Percentiles rank a stretch among this genome's conserved stretches.
These are phyloP conservation scores for Aspergillus fructus DNA, from an alignment of 2,329 filamentous ascomycete genomes.

Conservation along the genomic window DNA sequence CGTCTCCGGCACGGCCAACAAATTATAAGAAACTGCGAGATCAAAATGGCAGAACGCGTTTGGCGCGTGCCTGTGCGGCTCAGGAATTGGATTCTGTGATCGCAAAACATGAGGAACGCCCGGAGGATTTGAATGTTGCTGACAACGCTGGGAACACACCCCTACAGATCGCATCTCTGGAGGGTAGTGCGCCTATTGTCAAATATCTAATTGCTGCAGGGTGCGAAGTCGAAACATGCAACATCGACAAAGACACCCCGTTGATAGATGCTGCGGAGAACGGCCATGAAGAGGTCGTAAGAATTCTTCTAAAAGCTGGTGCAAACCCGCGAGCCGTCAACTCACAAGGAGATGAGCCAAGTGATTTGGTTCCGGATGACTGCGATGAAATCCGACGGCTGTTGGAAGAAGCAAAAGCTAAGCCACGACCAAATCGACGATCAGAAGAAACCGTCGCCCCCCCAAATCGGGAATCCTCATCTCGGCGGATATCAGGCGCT, in stretches of 20 bases:
- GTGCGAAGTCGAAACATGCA: constrained; percentile 78
- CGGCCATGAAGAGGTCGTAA: constrained; percentile 84
- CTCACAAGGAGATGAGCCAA: constrained; percentile 85
- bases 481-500: constrained; percentile 44
- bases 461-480: constrained; percentile 38
- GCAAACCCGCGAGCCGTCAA: constrained; percentile 92
- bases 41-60: constrained; percentile 83
- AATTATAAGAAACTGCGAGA: constrained; percentile 82
- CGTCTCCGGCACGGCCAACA: constrained; percentile 66
- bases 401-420: constrained; percentile 64
- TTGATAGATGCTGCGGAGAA: constrained; percentile 96
- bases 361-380: constrained; percentile 80
- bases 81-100: constrained; percentile 80
- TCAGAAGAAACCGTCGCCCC: constrained; percentile 43
- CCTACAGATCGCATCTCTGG: constrained; percentile 85
- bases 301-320: constrained; percentile 76
- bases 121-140: constrained; percentile 81
- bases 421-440: constrained; percentile 47
- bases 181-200: constrained; percentile 84
- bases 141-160: constrained; percentile 98
- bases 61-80: constrained; percentile 86
- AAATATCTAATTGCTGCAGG: constrained; percentile 80
- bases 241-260: constrained; percentile 82
- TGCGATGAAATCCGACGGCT: constrained; percentile 74
- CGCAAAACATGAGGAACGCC: constrained; percentile 71